Percentiles rank a stretch among this genome's conserved stretches.
Conservation (phyloP, 495 filamentous ascomycete genomes). For the Penicillium pancosmium region DNA sequence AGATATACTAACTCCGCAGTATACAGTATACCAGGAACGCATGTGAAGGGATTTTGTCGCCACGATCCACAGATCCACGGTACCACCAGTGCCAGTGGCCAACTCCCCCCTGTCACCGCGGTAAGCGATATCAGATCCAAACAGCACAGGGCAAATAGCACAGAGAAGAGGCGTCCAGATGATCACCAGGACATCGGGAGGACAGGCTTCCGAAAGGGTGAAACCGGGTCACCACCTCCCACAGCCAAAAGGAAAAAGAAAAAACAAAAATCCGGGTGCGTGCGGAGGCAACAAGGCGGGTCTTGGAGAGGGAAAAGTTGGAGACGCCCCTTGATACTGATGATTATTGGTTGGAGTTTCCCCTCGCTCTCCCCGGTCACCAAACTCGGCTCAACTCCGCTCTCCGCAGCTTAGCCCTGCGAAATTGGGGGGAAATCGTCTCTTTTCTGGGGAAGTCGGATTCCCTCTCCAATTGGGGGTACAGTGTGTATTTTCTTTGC, state of each 20-base stretch:
- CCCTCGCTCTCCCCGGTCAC: neutral
- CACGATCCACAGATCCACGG: neutral
- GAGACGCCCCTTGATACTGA: constrained; percentile 2
- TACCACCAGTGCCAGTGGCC: neutral
- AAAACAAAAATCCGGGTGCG: constrained; percentile 8
- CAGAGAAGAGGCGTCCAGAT: neutral
- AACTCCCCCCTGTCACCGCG: neutral
- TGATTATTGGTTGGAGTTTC: constrained; percentile 16
- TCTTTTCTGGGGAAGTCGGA: neutral
- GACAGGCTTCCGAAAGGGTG: constrained; percentile 8
- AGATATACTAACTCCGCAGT: neutral
- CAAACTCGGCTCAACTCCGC: constrained; percentile 24
- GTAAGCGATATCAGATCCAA: neutral
- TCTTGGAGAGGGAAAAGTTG: constrained; percentile 13
- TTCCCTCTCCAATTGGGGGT: too few relatives aligned
- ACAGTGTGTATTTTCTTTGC: too few relatives aligned
- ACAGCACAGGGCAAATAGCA: neutral
- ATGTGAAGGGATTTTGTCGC: neutral
- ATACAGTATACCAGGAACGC: neutral
- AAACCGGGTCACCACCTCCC: constrained; percentile 27
- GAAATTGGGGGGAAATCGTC: neutral
- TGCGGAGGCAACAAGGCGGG: constrained; percentile 24
- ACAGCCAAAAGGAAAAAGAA: neutral
- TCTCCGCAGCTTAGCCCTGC: constrained; percentile 17
- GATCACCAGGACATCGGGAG: neutral